These are phyloP conservation scores for Penicillium taxi DNA, from an alignment of 495 filamentous ascomycete genomes.

Conservation along the genomic window DNA sequence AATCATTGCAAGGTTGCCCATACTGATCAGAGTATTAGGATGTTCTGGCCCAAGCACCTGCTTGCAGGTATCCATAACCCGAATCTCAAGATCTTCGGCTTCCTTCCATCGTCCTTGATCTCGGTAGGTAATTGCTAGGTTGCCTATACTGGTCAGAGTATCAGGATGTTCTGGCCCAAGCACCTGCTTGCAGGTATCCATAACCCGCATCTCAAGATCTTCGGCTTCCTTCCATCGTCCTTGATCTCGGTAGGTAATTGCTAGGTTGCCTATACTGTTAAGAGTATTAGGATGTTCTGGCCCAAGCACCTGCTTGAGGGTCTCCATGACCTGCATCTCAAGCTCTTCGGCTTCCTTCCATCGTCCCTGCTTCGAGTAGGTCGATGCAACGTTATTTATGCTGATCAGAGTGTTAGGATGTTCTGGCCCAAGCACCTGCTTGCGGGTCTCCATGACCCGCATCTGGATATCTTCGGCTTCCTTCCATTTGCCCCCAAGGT, in stretches of 20 bases:
- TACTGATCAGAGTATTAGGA: conserved; percentile 1
- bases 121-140: neutral
- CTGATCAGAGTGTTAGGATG: neutral
- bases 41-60: neutral
- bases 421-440: neutral
- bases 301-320: neutral
- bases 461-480: conserved; percentile 2
- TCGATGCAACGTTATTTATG: neutral
- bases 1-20: neutral
- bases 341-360: neutral
- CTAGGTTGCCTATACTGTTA: neutral
- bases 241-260: neutral
- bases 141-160: neutral
- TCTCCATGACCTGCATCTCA: neutral
- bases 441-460: neutral
- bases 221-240: conserved; percentile 2
- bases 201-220: neutral
- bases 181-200: neutral
- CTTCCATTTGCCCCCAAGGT: neutral
- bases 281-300: conserved; percentile 1
- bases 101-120: conserved; percentile 2
- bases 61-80: neutral
- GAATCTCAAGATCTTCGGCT: neutral
- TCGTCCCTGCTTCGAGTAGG: neutral
- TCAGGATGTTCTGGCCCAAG: neutral